phyloP scores from a whole-genome alignment of 345 rosid genomes.

The Salix koriyanagi region DNA sequence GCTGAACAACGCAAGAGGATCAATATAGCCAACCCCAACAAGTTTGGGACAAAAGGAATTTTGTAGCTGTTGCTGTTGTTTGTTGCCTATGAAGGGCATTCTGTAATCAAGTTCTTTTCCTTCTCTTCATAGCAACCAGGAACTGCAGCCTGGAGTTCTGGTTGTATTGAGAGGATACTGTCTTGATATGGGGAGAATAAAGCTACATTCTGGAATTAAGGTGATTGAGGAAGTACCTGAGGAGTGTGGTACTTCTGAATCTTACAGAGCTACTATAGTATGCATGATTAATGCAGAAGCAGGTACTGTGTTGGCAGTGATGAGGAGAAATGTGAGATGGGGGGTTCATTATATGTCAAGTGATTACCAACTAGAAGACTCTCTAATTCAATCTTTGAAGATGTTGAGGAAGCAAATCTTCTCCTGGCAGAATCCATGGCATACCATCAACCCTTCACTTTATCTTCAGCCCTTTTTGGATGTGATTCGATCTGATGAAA shows the following conservation, averaged over 20 bases:
- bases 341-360: constrained; percentile 89
- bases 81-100: too few species aligned
- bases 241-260: constrained; percentile 48
- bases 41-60: too few species aligned
- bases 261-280: constrained; percentile 58
- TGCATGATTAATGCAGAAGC: constrained; percentile 86
- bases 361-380: constrained; percentile 91
- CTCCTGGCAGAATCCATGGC: constrained; percentile 87
- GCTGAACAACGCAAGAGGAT: too few species aligned
- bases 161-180: neutral
- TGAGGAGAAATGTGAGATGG: constrained; percentile 98
- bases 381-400: constrained; percentile 84
- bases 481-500: constrained; percentile 87
- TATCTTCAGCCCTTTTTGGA: constrained; percentile 92
- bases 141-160: too few species aligned
- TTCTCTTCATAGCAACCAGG: too few species aligned
- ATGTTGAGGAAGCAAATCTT: constrained; percentile 77
- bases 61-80: too few species aligned
- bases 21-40: too few species aligned
- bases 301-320: constrained; percentile 89
- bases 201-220: constrained; percentile 84
- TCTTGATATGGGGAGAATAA: constrained; percentile 75
- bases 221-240: constrained; percentile 93
- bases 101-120: too few species aligned
- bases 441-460: constrained; percentile 66